phyloP scores from a whole-genome alignment of 139 green algal genomes.

The Haematococcus lacustris region DNA sequence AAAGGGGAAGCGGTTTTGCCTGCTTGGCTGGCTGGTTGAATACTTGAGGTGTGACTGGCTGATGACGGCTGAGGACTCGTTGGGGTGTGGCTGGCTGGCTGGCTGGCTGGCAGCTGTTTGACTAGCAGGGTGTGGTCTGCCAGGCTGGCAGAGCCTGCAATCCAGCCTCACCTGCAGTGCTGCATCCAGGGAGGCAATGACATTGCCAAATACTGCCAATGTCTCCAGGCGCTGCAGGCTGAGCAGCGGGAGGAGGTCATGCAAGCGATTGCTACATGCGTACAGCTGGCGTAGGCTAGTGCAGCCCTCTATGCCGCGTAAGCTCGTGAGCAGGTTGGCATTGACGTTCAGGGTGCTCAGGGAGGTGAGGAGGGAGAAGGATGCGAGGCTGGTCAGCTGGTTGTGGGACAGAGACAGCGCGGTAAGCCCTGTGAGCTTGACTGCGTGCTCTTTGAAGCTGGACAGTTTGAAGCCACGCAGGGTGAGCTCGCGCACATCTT shows the following conservation, averaged over 20 bases:
- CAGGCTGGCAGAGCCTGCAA: too few relatives aligned
- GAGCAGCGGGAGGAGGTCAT: constrained; percentile 14
- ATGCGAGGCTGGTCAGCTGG: constrained; percentile 11
- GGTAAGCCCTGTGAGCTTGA: constrained; percentile 5
- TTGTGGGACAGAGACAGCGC: constrained; percentile 35
- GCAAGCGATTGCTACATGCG: constrained; percentile 19
- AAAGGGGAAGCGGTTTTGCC: too few relatives aligned
- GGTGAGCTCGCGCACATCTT: not conserved
- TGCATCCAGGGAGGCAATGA: constrained; percentile 14
- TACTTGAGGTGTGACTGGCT: too few relatives aligned
- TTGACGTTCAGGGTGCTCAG: constrained; percentile 31
- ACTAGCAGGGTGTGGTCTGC: too few relatives aligned
- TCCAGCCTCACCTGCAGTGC: not conserved
- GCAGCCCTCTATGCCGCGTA: constrained; percentile 23
- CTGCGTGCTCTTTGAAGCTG: not conserved
- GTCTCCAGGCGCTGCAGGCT: not conserved
- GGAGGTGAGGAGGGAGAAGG: constrained; percentile 12
- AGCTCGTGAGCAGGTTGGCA: constrained; percentile 22
- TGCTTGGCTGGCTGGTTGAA: too few relatives aligned
- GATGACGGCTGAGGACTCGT: too few relatives aligned
- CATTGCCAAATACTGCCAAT: constrained; percentile 21
- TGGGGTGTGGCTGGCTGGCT: too few relatives aligned
- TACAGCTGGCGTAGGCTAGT: constrained; percentile 26
- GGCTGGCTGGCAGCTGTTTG: too few relatives aligned
- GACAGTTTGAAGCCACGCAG: not conserved